These are phyloP conservation scores for Fraxinus latifolia DNA, from an alignment of 305 asterid genomes.

Conservation along the genomic window DNA sequence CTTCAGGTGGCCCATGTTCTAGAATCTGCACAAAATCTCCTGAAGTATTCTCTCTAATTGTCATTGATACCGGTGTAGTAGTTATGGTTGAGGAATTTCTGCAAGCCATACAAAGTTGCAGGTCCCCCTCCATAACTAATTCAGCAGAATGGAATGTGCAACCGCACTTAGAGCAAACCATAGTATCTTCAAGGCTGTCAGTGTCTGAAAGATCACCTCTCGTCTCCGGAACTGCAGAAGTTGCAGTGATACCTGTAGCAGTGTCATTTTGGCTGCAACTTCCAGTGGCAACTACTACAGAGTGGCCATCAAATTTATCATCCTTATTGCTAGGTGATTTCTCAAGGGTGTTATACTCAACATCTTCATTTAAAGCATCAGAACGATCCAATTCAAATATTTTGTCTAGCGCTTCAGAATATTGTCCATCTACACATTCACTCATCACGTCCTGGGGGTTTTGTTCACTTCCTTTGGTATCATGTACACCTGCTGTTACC, in stretches of 20 bases:
- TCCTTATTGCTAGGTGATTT: slow-evolving; percentile 31
- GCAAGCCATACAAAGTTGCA: slow-evolving; percentile 59
- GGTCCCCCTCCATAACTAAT: slow-evolving; percentile 45
- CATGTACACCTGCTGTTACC: slow-evolving; percentile 58
- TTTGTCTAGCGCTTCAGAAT: slow-evolving; percentile 48
- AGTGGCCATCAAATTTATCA: slow-evolving; percentile 29
- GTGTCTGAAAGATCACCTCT: slow-evolving; percentile 28
- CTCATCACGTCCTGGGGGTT: slow-evolving; percentile 60
- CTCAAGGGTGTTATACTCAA: slow-evolving; percentile 27
- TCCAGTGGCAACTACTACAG: slow-evolving; percentile 31
- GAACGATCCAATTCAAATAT: slow-evolving; percentile 61
- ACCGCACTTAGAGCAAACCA: slow-evolving; percentile 63
- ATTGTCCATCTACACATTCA: slow-evolving; percentile 35
- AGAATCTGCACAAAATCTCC: slow-evolving; percentile 27
- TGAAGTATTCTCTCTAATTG: slow-evolving; percentile 32
- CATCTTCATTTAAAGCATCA: slow-evolving; percentile 44
- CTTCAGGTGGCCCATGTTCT: slow-evolving; percentile 30
- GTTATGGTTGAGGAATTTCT: slow-evolving; percentile 31
- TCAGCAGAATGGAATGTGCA: slow-evolving; percentile 35
- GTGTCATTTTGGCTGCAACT: slow-evolving; percentile 32
- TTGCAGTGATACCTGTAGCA: slow-evolving; percentile 29
- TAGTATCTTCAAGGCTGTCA: slow-evolving; percentile 33
- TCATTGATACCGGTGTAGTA: slow-evolving; percentile 21
- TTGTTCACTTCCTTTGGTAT: slow-evolving; percentile 63
- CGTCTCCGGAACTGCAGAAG: slow-evolving; percentile 36